Conservation (phyloP, 2,329 filamentous ascomycete species). For the Penicillium sp. region DNA sequence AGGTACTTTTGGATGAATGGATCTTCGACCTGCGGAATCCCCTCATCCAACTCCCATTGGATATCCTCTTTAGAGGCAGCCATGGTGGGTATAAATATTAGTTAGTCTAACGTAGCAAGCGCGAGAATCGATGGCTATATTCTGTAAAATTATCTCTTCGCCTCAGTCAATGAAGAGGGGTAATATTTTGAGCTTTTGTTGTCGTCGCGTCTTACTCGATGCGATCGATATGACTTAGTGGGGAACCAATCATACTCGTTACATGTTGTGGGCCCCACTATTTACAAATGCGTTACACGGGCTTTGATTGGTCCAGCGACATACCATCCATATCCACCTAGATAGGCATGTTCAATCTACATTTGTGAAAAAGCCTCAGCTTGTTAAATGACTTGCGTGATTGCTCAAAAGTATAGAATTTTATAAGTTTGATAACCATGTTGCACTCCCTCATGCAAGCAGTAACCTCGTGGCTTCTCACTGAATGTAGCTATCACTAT, state of each 20-base stretch:
- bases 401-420: no score
- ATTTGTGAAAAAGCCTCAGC: no score
- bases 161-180: not conserved
- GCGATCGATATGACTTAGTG: not conserved
- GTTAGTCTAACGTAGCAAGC: no score
- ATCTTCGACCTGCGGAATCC: slow-evolving; percentile 53
- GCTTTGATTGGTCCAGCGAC: not conserved
- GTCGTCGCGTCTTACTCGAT: no score
- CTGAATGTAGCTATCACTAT: no score
- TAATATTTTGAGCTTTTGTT: not conserved
- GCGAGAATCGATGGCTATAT: not conserved
- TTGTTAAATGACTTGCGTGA: no score
- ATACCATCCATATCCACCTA: not conserved
- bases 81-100: not conserved
- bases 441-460: no score
- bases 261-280: not conserved
- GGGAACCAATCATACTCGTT: not conserved
- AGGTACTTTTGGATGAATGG: slow-evolving; percentile 81
- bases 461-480: no score
- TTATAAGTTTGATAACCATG: no score
- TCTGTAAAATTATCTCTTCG: not conserved
- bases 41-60: slow-evolving; percentile 39
- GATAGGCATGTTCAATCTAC: no score
- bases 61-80: slow-evolving; percentile 14
- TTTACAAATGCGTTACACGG: not conserved